Evolutionary conservation across 2,329 filamentous ascomycete genomes (phyloP), one percentile per base, ranked within the genome.

Genomic region (Hypoxylon sp.): DNA sequence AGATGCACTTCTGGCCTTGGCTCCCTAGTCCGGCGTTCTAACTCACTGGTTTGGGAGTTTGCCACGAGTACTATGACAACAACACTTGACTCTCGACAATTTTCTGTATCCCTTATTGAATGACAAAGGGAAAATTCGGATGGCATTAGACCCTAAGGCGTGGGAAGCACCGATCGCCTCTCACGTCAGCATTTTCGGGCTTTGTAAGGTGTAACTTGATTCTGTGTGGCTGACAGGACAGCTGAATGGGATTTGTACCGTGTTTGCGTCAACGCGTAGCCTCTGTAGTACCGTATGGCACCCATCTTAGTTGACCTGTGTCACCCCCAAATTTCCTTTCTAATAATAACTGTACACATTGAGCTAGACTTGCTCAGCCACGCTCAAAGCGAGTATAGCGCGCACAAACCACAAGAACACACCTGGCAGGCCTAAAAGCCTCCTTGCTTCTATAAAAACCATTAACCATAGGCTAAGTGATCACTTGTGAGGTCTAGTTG

Each of bases 131-230:
- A 65, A 46, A 14, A 32, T 45, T 45, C 25, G 21, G 34, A 43
- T 11, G 32, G 19, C 43, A 58, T 55, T 21, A 53, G 43, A 53
- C 51, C 32, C 28, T 19, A 49, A 53, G 32, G 48, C 28, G 49
- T 38, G 34, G 38, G 21, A 63, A 19, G 19, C 48, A 65, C 65
- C 49, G 57, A 58, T 61, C 60, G 34, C 38, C 46, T 64, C 67
- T 67, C 68, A 68, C 68, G 65, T 70, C 68, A 65, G 68, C 65
- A 36, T 45, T 63, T 46, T 60, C 43, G 61, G 60, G 41, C 53
- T 61, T 63, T 59, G 68, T 57, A 55, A 56, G 50, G 48, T 64
- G 48, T 50, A 46, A 43, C 61, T 68, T 9, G 50, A 52, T 51
- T 60, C 46, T 60, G 50, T 50, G 60, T 28, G 23, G 56, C 51